Conservation (phyloP, 139 green algal genomes). For the Monoraphidium neglectum region DNA sequence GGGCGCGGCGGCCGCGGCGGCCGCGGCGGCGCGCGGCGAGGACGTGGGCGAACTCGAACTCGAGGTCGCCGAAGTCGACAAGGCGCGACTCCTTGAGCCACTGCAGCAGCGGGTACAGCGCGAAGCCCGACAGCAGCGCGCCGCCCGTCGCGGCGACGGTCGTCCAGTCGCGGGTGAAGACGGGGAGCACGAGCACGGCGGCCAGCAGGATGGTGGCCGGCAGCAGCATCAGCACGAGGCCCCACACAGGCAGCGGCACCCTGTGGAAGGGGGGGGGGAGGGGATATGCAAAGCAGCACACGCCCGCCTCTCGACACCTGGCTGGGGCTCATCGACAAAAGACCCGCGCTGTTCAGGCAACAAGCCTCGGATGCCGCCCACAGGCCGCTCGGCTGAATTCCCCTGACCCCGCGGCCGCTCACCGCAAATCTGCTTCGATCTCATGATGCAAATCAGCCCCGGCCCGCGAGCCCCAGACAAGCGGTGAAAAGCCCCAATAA, state of each 20-base stretch:
- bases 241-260: conserved; percentile 82
- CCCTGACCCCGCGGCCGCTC: too few species aligned
- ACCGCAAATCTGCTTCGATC: too few species aligned
- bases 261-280: conserved; percentile 15
- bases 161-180: conserved; percentile 34
- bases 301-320: too few species aligned
- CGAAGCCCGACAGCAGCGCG: conserved; percentile 50
- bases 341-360: not conserved
- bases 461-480: too few species aligned
- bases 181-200: conserved; percentile 60
- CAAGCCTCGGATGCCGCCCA: too few species aligned
- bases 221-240: conserved; percentile 74
- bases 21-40: not conserved
- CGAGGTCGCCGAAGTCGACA: conserved; percentile 11
- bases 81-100: conserved; percentile 12
- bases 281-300: too few species aligned
- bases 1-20: not conserved
- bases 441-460: too few species aligned
- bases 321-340: not conserved
- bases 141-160: conserved; percentile 55
- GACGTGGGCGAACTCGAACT: conserved; percentile 25
- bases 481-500: too few species aligned
- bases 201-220: conserved; percentile 77
- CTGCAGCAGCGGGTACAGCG: conserved; percentile 69
- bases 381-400: too few species aligned